A percentile compares a stretch with the other conserved stretches of the same genome.
Evolutionary conservation across 1,139 yeast species (phyloP).

Genomic region (Waltiozyma sp.): DNA sequence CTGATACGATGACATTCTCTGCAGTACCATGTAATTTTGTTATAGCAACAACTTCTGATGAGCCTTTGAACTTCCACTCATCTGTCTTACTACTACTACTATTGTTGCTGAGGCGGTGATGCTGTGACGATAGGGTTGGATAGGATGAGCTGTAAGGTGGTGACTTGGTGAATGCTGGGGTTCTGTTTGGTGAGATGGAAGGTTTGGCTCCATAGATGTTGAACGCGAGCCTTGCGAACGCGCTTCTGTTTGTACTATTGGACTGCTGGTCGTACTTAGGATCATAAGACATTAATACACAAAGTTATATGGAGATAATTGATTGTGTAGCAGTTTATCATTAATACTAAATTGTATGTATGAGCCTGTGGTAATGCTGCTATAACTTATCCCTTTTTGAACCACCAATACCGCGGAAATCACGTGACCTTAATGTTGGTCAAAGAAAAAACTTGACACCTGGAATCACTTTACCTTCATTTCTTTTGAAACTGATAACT

Average conservation of each 20-base stretch:
- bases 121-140: not conserved
- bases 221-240: constrained; percentile 18
- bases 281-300: not conserved
- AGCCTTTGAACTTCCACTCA: constrained; percentile 8
- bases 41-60: constrained; percentile 14
- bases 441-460: no score
- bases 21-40: constrained; percentile 22
- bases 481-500: no score
- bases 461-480: no score
- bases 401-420: no score
- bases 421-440: no score
- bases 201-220: constrained; percentile 17
- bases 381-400: no score
- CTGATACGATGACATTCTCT: constrained; percentile 38
- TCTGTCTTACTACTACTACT: constrained; percentile 3
- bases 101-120: constrained; percentile 1
- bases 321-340: no score
- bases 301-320: not conserved
- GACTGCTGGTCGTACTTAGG: not conserved
- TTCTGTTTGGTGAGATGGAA: constrained; percentile 5
- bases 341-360: no score
- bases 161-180: constrained; percentile 5
- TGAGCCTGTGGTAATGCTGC: no score
- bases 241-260: constrained; percentile 1
- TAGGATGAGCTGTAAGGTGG: constrained; percentile 4